Conservation (phyloP, 176 grass and related monocot genomes). For the Triticum timopheevii region DNA sequence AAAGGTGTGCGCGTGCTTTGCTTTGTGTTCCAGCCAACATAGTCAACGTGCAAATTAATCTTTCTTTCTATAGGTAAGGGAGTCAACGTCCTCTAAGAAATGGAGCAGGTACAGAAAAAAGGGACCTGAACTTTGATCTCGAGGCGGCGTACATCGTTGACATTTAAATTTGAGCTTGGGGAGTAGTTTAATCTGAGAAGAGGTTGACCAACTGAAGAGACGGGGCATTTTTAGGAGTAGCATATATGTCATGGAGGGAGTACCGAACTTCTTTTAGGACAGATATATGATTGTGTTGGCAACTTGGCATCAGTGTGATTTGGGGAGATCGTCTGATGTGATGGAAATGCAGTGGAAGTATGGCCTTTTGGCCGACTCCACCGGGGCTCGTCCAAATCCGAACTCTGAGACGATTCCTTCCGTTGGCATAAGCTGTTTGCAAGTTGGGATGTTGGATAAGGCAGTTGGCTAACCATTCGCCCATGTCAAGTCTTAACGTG, state of each 20-base stretch:
- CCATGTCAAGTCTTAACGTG: neutral
- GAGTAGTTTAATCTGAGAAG: neutral
- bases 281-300: constrained; percentile 9
- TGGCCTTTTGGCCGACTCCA: constrained; percentile 36
- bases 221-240: neutral
- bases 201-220: constrained; percentile 35
- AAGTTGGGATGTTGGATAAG: constrained; percentile 30
- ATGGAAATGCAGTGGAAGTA: neutral
- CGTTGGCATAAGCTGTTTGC: neutral
- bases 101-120: too few species aligned
- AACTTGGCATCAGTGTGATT: neutral
- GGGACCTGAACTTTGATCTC: too few species aligned
- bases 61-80: too few species aligned
- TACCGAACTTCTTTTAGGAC: neutral
- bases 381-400: neutral
- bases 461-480: constrained; percentile 41
- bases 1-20: too few species aligned
- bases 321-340: neutral
- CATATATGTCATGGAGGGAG: neutral
- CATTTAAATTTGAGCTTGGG: neutral
- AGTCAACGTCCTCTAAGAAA: too few species aligned
- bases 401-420: constrained; percentile 4
- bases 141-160: too few species aligned
- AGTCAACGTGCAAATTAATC: too few species aligned
- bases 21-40: too few species aligned